Evolutionary conservation across 805 yeast genomes (phyloP), one percentile per base, ranked within the genome.

Genomic region (Ogataea nitratoaversa): DNA sequence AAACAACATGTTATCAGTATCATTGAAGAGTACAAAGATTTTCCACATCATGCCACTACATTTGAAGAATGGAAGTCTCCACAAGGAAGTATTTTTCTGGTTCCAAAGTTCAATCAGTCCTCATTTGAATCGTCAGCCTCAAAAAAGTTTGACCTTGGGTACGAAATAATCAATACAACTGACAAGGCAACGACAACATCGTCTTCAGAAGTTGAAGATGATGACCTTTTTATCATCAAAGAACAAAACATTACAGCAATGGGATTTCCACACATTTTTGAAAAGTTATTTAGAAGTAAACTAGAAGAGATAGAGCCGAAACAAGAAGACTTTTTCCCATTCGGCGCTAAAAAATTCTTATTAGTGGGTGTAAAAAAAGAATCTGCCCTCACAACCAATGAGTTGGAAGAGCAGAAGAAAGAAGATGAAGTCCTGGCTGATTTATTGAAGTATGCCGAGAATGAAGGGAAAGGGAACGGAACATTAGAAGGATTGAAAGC

Each of bases 61-160:
- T 59, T 54, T 33, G 52, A 50, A 29, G 50, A 47, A 27, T 61
- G 65, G 65, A 34, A 40, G 24, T 46, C 59, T 3, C 62, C 64
- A 5, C 32, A 37, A 4, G 56, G 56, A 16, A 49, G 46, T 8
- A 18, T 39, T 5, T 56, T 48, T 41, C 36, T 60, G 16, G 48
- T 61, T 22, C 63, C 66, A 6, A 39, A 28, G 19, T 5, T 35
- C 8, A 30, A 29, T 16, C 12, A 22, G 11, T 22, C 25, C 9
- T 20, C 8, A 19, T 29, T 9, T 11, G 17, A 5, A 19, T 5
- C 12, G 13, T 13, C 19, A 20, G 13, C 8, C 13, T 27, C 13
- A 13, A 27, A 8, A 13, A 8, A 8, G 8, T 27, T 9, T 28
- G 17, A 16, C 2, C 3, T 29, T 32, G 54, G 51, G 4, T 50